Evolutionary conservation across 2,329 filamentous ascomycete species (phyloP), one percentile per base, ranked within the genome.

Genomic region (Alternaria sp.): DNA sequence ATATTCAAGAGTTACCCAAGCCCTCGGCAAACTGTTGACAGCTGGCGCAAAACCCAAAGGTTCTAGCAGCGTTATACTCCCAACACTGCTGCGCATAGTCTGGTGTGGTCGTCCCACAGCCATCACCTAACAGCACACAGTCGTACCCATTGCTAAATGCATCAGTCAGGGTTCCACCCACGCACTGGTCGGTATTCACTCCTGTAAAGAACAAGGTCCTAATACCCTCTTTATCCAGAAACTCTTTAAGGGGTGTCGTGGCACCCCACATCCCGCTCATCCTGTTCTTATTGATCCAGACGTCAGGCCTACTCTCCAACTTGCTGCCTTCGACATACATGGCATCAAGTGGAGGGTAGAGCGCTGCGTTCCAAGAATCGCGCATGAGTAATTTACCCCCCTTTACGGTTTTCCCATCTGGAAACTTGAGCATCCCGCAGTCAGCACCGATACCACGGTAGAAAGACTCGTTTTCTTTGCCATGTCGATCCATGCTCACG

Each of bases 131-230:
- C 30, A 83, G 60, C 18, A 82, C 74, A 63, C 80, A 82, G 66
- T 82, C 81, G 70, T 76, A 82, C n/a, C 80, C 80, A 66, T 79
- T 80, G 59, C 75, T 80, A 65, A 81, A 82, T 6, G 79, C 77
- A 67, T 82, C 81, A 10, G 77, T 80, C 56, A 82, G 63, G 6
- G 80, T 82, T 0, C 80, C 80, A 3, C 81, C 77, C 14, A 83
- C 76, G 60, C 81, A 82, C 67, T 82, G 81, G 69, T 82, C 80
- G 41, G 81, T 82, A 67, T 82, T 82, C 14, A 82, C 78, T 5
- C 81, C 81, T 2, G 79, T 73, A 60, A 82, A 82, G 3, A 82
- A 71, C 59, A 81, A 64, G 12, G 80, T 82, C 70, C 73, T 75
- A 60, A 82, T 80, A 3, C 77, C 79, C 46, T 80, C 76, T 53